Percentiles rank a stretch among this genome's conserved stretches.
Conservation (phyloP, 345 rosid genomes). For the Syzygium grande region DNA sequence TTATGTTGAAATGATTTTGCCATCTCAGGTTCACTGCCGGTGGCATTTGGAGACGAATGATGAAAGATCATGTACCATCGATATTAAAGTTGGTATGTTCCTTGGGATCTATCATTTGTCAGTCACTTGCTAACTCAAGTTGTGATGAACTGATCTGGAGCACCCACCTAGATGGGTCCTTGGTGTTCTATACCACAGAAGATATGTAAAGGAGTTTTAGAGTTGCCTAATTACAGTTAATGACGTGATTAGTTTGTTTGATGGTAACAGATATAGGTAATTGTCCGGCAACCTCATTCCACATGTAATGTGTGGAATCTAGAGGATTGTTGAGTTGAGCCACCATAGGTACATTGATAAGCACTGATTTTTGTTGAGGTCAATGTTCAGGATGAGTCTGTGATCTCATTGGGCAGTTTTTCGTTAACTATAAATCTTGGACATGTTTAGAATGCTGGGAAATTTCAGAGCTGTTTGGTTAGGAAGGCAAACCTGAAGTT, state of each 20-base stretch:
- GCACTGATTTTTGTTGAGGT: background rate
- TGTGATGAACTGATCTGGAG: background rate
- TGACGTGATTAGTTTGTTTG: background rate
- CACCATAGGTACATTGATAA: background rate
- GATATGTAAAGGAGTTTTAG: background rate
- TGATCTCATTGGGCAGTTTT: background rate
- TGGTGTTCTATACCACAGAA: background rate
- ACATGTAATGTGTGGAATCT: background rate
- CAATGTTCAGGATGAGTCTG: background rate
- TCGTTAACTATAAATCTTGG: background rate
- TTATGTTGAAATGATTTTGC: background rate
- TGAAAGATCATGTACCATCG: constrained; percentile 48
- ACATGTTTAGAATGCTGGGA: background rate
- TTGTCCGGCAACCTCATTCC: background rate
- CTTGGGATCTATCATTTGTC: background rate
- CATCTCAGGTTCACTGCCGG: constrained; percentile 68
- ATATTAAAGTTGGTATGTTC: constrained; percentile 79
- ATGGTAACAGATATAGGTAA: background rate
- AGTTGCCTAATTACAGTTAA: background rate
- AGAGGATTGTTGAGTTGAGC: background rate
- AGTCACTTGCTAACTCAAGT: background rate
- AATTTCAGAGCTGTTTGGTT: background rate
- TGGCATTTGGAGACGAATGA: constrained; percentile 65
- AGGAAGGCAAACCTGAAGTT: background rate
- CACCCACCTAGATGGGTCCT: background rate